Percentiles rank a stretch among this genome's conserved stretches.
These are phyloP conservation scores for Powellomyces hirtus DNA, from an alignment of 192 early-diverging fungal species.

Conservation along the genomic window DNA sequence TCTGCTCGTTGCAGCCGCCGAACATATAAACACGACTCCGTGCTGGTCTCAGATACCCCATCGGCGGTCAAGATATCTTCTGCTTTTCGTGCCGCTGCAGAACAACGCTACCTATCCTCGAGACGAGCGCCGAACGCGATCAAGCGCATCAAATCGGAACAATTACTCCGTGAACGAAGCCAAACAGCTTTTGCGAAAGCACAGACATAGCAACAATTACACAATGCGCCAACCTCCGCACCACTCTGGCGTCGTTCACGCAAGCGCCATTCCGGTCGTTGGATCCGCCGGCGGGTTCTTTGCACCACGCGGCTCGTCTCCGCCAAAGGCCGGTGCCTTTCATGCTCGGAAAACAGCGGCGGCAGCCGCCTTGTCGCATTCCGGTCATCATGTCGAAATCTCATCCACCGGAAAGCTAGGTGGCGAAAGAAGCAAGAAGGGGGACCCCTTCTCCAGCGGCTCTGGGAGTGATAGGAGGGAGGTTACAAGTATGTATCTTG, in stretches of 20 bases:
- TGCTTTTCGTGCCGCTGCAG: no score
- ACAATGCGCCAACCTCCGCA: conserved; percentile 1
- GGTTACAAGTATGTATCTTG: background rate
- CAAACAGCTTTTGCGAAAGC: no score
- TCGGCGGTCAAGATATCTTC: no score
- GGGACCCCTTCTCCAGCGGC: conserved; percentile 4
- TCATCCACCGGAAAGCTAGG: background rate
- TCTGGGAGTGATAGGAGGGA: conserved; percentile 5
- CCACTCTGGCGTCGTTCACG: conserved; percentile 4
- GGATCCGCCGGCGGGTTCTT: conserved; percentile 55
- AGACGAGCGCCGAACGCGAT: no score
- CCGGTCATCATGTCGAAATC: background rate
- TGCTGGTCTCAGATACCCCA: no score
- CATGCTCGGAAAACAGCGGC: conserved; percentile 34
- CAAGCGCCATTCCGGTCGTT: background rate
- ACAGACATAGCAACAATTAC: no score
- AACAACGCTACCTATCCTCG: no score
- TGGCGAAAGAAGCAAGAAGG: conserved; percentile 8
- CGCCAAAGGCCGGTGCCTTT: conserved; percentile 63
- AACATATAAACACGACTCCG: no score
- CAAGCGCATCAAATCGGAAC: no score
- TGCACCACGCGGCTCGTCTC: conserved; percentile 52
- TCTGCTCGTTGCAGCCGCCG: no score
- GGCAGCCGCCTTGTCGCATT: background rate
- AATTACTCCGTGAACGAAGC: no score